Percentiles rank a stretch among this genome's conserved stretches.
phyloP scores from a whole-genome alignment of 352 stramenopile species.

The Saprolegnia parasitica region DNA sequence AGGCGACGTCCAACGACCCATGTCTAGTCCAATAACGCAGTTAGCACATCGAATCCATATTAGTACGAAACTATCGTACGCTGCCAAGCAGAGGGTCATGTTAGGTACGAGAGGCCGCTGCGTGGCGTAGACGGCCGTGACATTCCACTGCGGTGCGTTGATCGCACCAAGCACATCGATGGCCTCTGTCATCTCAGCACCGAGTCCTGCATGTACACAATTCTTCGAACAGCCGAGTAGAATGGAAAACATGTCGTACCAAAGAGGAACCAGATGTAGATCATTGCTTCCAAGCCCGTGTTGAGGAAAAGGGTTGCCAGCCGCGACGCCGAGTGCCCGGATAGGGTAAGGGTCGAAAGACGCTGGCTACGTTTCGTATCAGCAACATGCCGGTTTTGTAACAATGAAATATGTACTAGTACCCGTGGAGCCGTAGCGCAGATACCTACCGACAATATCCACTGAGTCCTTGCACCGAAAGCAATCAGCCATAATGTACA shows the following conservation, averaged over 20 bases:
- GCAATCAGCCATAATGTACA: neutral
- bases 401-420: neutral
- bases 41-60: neutral
- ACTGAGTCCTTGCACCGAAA: neutral
- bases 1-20: neutral
- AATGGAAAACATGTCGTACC: neutral
- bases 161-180: neutral
- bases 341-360: neutral
- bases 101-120: neutral
- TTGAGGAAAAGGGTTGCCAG: neutral
- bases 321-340: neutral
- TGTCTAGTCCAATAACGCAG: neutral
- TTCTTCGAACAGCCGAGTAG: no score
- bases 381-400: no score
- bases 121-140: neutral
- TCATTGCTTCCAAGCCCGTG: neutral
- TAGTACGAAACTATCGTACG: neutral
- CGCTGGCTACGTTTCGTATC: neutral
- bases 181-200: neutral
- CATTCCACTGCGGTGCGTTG: neutral
- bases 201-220: neutral
- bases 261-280: neutral
- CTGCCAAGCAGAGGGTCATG: neutral
- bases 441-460: neutral
- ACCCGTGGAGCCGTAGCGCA: neutral